phyloP scores from a whole-genome alignment of 2,329 filamentous ascomycete genomes.

The Trichoderma simmonsii region DNA sequence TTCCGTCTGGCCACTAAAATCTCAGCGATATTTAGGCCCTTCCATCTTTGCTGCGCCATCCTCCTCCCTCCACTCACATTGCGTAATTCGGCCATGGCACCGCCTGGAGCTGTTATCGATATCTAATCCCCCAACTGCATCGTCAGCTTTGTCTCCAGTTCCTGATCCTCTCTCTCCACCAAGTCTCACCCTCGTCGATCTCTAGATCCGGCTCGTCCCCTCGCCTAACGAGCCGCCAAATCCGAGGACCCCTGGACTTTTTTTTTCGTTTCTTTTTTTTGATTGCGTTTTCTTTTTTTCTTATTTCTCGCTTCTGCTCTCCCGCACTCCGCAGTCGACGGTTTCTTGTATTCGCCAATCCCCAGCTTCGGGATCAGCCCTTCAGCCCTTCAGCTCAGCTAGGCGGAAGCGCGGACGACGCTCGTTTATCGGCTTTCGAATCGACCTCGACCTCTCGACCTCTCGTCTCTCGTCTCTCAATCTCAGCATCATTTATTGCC shows the following conservation, averaged over 20 bases:
- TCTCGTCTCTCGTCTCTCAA: not conserved
- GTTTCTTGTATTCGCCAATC: constrained; percentile 10
- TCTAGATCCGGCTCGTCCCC: constrained; percentile 9
- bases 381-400: not conserved
- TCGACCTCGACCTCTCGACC: not conserved
- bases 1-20: not conserved
- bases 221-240: constrained; percentile 11
- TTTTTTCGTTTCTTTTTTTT: not conserved
- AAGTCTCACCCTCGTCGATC: constrained; percentile 16
- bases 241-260: not conserved
- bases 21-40: not conserved
- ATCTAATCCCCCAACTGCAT: not conserved
- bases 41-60: constrained; percentile 3
- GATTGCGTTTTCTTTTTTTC: not conserved
- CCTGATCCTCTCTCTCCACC: constrained; percentile 1
- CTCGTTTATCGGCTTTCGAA: not conserved
- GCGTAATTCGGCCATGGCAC: constrained; percentile 7
- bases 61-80: not conserved
- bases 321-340: not conserved
- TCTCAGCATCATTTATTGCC: not conserved
- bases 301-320: not conserved
- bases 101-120: constrained; percentile 4
- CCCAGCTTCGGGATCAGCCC: constrained; percentile 7
- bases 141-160: not conserved
- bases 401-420: not conserved